Conservation (phyloP, 192 early-diverging fungal genomes). For the Pilaira anomala region DNA sequence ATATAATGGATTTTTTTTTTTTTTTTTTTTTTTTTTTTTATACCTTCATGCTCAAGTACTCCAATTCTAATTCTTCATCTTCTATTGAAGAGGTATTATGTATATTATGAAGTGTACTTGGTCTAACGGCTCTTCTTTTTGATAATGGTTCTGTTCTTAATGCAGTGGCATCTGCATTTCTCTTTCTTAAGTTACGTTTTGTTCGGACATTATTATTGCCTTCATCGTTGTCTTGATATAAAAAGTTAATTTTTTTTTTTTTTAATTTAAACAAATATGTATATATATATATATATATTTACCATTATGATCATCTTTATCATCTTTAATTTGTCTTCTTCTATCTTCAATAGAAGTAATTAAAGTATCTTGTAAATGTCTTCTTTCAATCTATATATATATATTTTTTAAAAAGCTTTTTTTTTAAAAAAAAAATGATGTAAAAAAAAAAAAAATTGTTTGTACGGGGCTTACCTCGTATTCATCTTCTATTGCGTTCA, state of each 20-base stretch:
- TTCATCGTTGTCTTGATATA: background rate
- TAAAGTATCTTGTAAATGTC: conserved; percentile 23
- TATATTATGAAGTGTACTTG: conserved; percentile 10
- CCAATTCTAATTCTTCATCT: conserved; percentile 31
- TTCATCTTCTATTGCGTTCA: conserved; percentile 24
- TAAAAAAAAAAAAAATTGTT: too few relatives aligned
- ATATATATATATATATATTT: background rate
- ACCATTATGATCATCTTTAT: conserved; percentile 18
- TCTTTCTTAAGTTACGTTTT: conserved; percentile 12
- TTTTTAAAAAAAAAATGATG: too few relatives aligned
- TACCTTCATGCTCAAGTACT: conserved; percentile 30
- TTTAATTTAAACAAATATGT: conserved; percentile 1
- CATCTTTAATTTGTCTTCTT: conserved; percentile 32
- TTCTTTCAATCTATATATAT: conserved; percentile 19
- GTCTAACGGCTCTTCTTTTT: conserved; percentile 21
- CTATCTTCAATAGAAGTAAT: conserved; percentile 26
- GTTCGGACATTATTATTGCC: conserved; percentile 12
- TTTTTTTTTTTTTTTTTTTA: background rate
- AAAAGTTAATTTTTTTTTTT: background rate
- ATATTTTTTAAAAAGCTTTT: background rate
- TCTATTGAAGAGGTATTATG: conserved; percentile 12
- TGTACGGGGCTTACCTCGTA: conserved; percentile 21
- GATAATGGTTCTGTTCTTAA: conserved; percentile 20
- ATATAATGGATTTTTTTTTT: too few relatives aligned
- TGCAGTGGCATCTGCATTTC: conserved; percentile 4